Base-by-base conservation (phyloP, 2,329 filamentous ascomycete genomes). In the Diaporthe sp. region DNA sequence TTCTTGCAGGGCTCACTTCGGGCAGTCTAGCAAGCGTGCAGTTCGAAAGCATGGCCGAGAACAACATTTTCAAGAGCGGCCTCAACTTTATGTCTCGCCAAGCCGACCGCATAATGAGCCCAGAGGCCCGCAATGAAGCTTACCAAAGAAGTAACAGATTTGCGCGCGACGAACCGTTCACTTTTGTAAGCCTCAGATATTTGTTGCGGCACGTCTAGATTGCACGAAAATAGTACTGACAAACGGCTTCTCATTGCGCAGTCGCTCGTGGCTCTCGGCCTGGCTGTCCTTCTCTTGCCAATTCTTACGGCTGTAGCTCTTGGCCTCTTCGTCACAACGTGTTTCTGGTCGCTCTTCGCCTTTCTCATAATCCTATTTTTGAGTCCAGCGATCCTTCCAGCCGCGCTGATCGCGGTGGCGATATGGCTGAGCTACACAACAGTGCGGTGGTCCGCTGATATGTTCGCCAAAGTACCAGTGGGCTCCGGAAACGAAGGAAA, bases 401-500 rank as follows among this genome's bases (percentile, higher is more conserved):
- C 19, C 2, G 61, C 30, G 10, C 6, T 38, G 1, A 25, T 35
- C 13, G 61, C 22, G 8, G 61, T 22, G 30, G 6, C 10, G 6
- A 38, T 38, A 19, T 52, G 42, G 42, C 42, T 67, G 30, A 52
- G 3, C 42, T 52, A 25, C 30, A 25, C 12, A 19, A 19, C 61
- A 1, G 22, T 52, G 8, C 61, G 45, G 30, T 52, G 28, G 22
- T 50, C 61, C 22, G 30, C 42, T 4, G 30, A 17, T 12, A 4
- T 52, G 42, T 52, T 67, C 30, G 61, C 42, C 12, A 67, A 67
- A 35, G 42, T 52, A 12, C 61, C 42, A 8, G 61, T 67, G 19
- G 61, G 61, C 61, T 67, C 61, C 1, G 61, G 30, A 9, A 67
- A 67, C 30, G 61, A 67, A 50, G 19, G 12, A 19, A 67, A 67